These are phyloP conservation scores for Ustilago sp. DNA, from an alignment of 1,284 basidiomycete genomes.

Conservation along the genomic window DNA sequence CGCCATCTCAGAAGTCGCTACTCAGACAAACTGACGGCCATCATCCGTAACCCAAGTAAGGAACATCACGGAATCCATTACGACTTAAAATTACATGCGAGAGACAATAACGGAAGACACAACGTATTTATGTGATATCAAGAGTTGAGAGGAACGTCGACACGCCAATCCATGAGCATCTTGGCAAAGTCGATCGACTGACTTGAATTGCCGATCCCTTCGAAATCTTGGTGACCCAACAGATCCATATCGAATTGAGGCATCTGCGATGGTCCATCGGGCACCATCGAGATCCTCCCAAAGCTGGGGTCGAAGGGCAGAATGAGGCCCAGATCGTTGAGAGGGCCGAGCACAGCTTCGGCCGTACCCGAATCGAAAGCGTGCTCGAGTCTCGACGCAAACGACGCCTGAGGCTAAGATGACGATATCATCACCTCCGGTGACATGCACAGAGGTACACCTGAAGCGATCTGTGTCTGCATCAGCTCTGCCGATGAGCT, in stretches of 20 bases:
- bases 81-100: constrained; percentile 1
- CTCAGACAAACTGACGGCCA: neutral
- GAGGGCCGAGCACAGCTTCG: constrained; percentile 5
- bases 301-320: constrained; percentile 29
- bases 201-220: constrained; percentile 37
- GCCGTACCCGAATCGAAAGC: constrained; percentile 2
- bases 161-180: constrained; percentile 49
- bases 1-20: no score
- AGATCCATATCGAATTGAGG: constrained; percentile 43
- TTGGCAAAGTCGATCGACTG: constrained; percentile 47
- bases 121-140: neutral
- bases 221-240: constrained; percentile 41
- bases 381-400: neutral
- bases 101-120: neutral
- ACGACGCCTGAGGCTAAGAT: neutral
- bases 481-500: neutral
- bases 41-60: neutral
- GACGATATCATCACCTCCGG: neutral
- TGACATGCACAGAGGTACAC: neutral
- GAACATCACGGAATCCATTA: neutral
- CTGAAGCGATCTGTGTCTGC: neutral
- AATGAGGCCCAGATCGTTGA: neutral
- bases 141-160: constrained; percentile 30
- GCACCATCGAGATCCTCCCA: constrained; percentile 11
- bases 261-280: constrained; percentile 16